phyloP scores from a whole-genome alignment of 2,329 filamentous ascomycete genomes.

The Xylariaceae sp. region DNA sequence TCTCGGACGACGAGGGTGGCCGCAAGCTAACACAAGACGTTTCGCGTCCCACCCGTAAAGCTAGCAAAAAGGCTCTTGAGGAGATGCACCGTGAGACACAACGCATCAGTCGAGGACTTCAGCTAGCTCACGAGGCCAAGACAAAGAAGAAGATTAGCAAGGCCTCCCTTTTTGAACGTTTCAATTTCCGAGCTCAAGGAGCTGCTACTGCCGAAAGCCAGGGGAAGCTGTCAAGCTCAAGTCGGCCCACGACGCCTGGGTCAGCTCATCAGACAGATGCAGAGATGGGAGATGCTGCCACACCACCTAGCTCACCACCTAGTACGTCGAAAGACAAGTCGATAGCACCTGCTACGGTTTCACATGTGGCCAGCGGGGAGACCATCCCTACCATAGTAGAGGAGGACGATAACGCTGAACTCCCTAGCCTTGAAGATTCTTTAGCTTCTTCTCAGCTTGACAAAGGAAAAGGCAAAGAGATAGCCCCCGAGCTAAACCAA shows the following conservation, averaged over 20 bases:
- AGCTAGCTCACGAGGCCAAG: constrained; percentile 83
- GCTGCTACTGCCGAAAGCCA: constrained; percentile 31
- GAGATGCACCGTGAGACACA: constrained; percentile 96
- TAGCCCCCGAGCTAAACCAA: constrained; percentile 27
- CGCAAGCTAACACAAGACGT: constrained; percentile 65
- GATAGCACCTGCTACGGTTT: constrained; percentile 4
- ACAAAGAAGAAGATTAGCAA: constrained; percentile 91
- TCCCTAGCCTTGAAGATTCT: constrained; percentile 39
- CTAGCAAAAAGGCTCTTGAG: constrained; percentile 90
- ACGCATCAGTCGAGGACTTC: constrained; percentile 83
- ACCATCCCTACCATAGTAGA: background rate
- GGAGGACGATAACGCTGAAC: constrained; percentile 33
- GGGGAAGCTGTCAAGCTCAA: constrained; percentile 52
- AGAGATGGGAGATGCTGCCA: constrained; percentile 53
- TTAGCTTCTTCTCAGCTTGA: constrained; percentile 38
- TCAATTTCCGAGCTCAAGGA: constrained; percentile 63
- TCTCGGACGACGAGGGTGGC: constrained; percentile 62
- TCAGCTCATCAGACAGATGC: constrained; percentile 47
- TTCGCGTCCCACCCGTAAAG: constrained; percentile 71
- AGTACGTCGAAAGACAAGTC: constrained; percentile 31
- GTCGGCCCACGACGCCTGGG: constrained; percentile 47
- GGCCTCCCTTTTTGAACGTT: constrained; percentile 75
- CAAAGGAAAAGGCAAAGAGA: constrained; percentile 62
- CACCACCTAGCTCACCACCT: constrained; percentile 71
- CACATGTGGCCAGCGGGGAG: constrained; percentile 9